Evolutionary conservation across 2,329 filamentous ascomycete genomes (phyloP), one percentile per base, ranked within the genome.

Genomic region (Arthrinium phaeospermum): DNA sequence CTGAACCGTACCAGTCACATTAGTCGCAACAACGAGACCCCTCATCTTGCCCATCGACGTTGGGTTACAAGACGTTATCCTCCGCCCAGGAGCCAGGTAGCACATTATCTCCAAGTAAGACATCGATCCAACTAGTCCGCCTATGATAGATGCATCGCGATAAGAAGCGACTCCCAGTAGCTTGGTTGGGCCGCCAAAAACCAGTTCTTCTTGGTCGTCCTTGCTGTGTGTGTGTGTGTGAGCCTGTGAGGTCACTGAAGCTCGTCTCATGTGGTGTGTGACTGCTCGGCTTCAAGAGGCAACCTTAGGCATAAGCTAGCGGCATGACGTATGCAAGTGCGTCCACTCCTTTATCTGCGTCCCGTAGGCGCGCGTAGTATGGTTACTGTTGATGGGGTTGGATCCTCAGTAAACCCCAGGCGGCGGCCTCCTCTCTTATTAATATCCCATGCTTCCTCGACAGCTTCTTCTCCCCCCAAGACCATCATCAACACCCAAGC

Each of bases 251-350:
- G 57, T 64, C 57, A 64, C 57, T 64, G 22, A 64, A 41, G 57
- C 3, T 64, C 34, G 53, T 57, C 53, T 57, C 53, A 30, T 34
- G 13, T 57, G 53, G 53, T 57, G 57, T 64, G 57, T 41, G 57
- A 41, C 30, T 41, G 57, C 34, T 41, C 57, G 57, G 57, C 57
- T 64, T 64, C 57, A 64, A 64, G 57, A 64, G 57, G 57, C 34
- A 64, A 64, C 30, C 57, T 37, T 64, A 64, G 57, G 57, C 57
- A 64, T 41, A 64, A 41, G 16, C 57, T 64, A 64, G 57, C 57
- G 57, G 34, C 34, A 64, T 64, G 57, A 64, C 57, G 57, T 64
- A 64, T n/a, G 57, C 57, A 64, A 49, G 34, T n/a, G 34, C 22
- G 57, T 41, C 57, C 57, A 61, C 57, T 64, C 57, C 57, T 64